Base-by-base conservation (phyloP, 2,329 filamentous ascomycete species). In the Fusarium mexicanum region DNA sequence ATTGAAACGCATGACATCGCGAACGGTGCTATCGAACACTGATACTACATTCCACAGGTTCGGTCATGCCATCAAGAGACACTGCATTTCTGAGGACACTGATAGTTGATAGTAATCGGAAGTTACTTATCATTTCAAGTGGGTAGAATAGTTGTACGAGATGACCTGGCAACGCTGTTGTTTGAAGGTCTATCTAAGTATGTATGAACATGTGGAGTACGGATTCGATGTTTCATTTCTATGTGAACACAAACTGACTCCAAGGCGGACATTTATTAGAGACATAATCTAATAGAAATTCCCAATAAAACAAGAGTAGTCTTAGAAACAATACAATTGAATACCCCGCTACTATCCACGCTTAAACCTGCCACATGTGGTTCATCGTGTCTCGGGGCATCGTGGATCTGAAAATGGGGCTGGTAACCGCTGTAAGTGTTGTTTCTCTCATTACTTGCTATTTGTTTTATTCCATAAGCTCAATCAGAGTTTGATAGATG, bases 321-420 rank as follows among this genome's bases (percentile, higher is more conserved):
- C 47, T 61, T 29, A 55, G 47, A 35, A 54, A 35, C 58, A 22
- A 61, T 41, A 14, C 13, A n/a, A 37, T 29, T 20, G 22, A n/a
- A 63, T 55, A 38, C 64, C 57, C 66, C 57, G 60, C 64, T 50
- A 69, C 33, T 10, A 50, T 41, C 64, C 43, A 55, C 44, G 37
- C 38, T 35, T 31, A 31, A 44, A 37, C 51, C 59, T 69, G 59
- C 51, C 51, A 58, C 67, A 70, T 69, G 51, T 65, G 35, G 41
- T 70, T 40, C 64, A 63, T 35, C 20, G 29, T 66, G 48, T 66
- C 55, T 70, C 33, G 71, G 71, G 72, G 70, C 54, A 65, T 61
- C 40, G 57, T 73, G 66, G 66, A 55, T 55, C 55, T 47, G 17
- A 43, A 74, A 57, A 44, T 54, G 40, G 43, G 62, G 46, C 53